Evolutionary conservation across 176 grass and related monocot genomes (phyloP).

Genomic region (Ananas comosus): DNA sequence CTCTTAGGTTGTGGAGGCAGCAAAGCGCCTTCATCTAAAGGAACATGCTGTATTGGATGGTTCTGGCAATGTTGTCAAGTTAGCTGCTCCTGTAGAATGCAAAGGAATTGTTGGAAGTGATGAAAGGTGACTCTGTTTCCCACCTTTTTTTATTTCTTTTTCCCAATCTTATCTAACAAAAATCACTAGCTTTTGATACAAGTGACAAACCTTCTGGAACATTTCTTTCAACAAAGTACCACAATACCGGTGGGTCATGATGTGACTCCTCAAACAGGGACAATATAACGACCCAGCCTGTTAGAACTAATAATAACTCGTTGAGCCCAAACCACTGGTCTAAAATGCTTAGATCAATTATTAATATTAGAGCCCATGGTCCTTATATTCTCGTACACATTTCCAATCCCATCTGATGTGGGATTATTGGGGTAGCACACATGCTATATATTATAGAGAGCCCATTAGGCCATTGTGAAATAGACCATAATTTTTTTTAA

Average conservation of each 20-base stretch:
- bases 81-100: slow-evolving; percentile 95
- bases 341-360: too few relatives aligned
- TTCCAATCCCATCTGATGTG: too few relatives aligned
- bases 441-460: too few relatives aligned
- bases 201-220: not conserved
- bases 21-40: slow-evolving; percentile 81
- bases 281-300: too few relatives aligned
- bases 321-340: not conserved
- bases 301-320: not conserved
- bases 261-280: too few relatives aligned
- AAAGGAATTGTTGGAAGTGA: slow-evolving; percentile 98
- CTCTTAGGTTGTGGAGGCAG: slow-evolving; percentile 75
- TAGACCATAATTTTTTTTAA: too few relatives aligned
- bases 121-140: slow-evolving; percentile 61
- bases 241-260: too few relatives aligned
- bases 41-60: slow-evolving; percentile 92
- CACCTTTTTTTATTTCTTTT: not conserved
- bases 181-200: not conserved
- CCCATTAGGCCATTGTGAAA: too few relatives aligned
- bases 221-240: too few relatives aligned
- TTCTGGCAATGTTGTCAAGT: slow-evolving; percentile 78
- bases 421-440: not conserved
- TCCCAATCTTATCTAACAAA: not conserved
- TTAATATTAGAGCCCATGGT: too few relatives aligned
- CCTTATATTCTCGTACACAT: too few relatives aligned